Conservation (phyloP, 306 rosid species). For the Hippophae gyantsensis region DNA sequence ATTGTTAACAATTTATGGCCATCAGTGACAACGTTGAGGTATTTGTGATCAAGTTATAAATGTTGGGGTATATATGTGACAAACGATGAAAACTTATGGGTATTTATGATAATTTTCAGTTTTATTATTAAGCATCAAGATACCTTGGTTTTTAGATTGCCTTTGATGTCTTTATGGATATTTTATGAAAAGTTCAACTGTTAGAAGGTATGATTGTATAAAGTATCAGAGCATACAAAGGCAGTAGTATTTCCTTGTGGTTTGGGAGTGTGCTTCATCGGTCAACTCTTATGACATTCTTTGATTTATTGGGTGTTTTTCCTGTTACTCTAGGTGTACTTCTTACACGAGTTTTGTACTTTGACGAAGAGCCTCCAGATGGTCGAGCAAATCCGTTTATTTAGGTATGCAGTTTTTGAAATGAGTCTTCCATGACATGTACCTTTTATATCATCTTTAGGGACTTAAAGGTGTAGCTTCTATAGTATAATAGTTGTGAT, state of each 20-base stretch:
- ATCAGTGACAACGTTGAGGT: no score
- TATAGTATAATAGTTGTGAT: slow-evolving; percentile 14
- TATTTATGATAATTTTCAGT: no score
- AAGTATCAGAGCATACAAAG: neutral
- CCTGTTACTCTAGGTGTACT: slow-evolving; percentile 44
- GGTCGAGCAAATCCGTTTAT: slow-evolving; percentile 88
- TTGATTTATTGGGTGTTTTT: neutral
- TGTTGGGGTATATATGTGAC: no score
- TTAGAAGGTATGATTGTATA: no score
- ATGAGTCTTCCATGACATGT: neutral
- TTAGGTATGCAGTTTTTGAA: slow-evolving; percentile 41
- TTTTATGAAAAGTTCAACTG: no score
- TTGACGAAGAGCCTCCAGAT: slow-evolving; percentile 88
- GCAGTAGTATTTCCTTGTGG: neutral
- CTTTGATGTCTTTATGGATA: no score
- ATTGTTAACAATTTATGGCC: no score
- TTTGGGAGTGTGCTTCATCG: slow-evolving; percentile 1
- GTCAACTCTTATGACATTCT: neutral
- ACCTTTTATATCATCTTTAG: neutral
- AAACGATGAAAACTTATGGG: no score
- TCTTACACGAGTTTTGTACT: slow-evolving; percentile 86
- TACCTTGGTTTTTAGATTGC: no score
- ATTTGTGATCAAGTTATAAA: no score
- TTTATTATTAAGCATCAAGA: no score
- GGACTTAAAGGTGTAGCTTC: slow-evolving; percentile 8